A percentile compares a stretch with the other conserved stretches of the same genome.
Evolutionary conservation across 306 rosid species (phyloP).

Genomic region (Vigna angularis): DNA sequence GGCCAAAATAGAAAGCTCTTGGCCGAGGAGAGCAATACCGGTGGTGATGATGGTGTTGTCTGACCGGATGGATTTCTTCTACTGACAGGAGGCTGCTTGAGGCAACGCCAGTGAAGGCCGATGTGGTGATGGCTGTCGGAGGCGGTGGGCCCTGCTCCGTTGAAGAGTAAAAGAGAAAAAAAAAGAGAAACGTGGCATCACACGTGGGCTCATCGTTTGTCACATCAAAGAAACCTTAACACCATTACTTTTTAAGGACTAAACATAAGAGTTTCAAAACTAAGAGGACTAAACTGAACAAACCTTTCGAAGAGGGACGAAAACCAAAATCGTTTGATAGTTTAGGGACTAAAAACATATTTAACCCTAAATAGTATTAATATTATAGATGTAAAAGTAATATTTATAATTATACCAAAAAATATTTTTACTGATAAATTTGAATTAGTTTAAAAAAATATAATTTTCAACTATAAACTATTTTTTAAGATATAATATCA

Average conservation of each 20-base stretch:
- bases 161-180: constrained; percentile 43
- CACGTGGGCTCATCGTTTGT: no score
- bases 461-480: background rate
- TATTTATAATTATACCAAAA: no score
- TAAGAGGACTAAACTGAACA: no score
- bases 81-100: constrained; percentile 71
- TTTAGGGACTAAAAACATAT: no score
- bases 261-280: no score
- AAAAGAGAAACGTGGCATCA: no score
- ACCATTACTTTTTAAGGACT: no score
- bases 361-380: no score
- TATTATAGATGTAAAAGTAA: no score
- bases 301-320: no score
- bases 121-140: constrained; percentile 80
- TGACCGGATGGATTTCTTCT: constrained; percentile 90
- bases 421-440: background rate
- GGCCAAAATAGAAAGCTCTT: constrained; percentile 40
- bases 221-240: no score
- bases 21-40: background rate
- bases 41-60: background rate
- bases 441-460: background rate
- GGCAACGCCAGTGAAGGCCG: constrained; percentile 50
- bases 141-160: constrained; percentile 82
- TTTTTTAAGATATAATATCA: background rate
- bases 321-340: no score